These are phyloP conservation scores for Zea mays DNA, from an alignment of 176 grass and related monocot genomes.

Conservation along the genomic window DNA sequence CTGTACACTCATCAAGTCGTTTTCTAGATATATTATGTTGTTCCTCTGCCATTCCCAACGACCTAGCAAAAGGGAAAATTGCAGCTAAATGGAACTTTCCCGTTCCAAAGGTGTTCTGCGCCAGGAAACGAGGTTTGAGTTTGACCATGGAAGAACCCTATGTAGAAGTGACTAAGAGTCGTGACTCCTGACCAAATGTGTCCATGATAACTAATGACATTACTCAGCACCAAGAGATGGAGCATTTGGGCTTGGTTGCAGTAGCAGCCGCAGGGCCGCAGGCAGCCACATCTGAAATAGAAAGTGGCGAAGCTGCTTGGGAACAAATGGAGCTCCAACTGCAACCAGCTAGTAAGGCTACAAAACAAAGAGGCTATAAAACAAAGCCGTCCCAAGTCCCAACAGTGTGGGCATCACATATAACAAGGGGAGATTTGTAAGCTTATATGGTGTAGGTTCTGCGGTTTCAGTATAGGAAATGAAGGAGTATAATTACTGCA, in stretches of 20 bases:
- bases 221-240: background rate
- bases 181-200: background rate
- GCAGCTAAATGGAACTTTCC: background rate
- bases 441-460: no score
- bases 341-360: background rate
- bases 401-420: no score
- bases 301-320: background rate
- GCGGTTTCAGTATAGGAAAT: no score
- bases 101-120: background rate
- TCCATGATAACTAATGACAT: background rate
- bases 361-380: background rate
- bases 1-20: background rate
- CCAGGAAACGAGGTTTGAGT: background rate
- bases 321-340: background rate
- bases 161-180: background rate
- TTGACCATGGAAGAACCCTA: background rate
- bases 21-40: background rate
- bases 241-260: background rate
- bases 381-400: background rate
- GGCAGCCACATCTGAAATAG: background rate
- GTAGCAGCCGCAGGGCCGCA: no score
- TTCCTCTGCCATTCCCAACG: background rate
- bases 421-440: no score
- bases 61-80: background rate
- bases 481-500: no score